Base-by-base conservation (phyloP, 1,284 basidiomycete species). In the Lentinula novae-zelandiae region DNA sequence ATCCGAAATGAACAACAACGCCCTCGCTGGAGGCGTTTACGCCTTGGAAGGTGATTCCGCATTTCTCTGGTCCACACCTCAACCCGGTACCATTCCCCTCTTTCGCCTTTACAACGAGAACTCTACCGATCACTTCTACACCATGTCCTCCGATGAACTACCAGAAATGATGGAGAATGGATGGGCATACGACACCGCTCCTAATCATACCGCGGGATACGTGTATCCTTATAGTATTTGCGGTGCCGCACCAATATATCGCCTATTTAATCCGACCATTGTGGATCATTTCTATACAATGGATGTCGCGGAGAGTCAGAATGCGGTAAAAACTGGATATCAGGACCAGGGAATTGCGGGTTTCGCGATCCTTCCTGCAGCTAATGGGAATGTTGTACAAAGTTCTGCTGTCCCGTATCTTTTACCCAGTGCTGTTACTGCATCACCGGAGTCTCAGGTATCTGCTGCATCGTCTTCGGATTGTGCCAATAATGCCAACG, bases 221-320 rank as follows among this genome's bases (percentile, higher is more conserved):
- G 53, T 54, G 8, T 54, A 54, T 20, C 53, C 53, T 40, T 54
- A 27, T 22, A 54, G 39, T 42, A 42, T 54, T 8, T 58, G 57
- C 38, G 57, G 57, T 20, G 57, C 46, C 3, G 12, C 46, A 7
- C 57, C 46, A 15, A 49, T 58, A 12, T 58, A 49, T 39, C 42
- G 48, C 15, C 13, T 58, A 20, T 48, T 49, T n/a, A 38, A 49
- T 38, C 48, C 46, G 36, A 20, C 33, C 10, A 7, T 15, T 9
- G 36, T 40, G n/a, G 57, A 58, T 50, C 57, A 58, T n/a, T 58
- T 58, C n/a, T 58, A 58, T 49, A 58, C 57, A 9, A 58, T 58
- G 57, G 20, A 50, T 20, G 10, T 40, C 4, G 57, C n/a, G 9
- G 57, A 58, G 46, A 39, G 42, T 49, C 31, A 38, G 15, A 6